Evolutionary conservation across 2,329 filamentous ascomycete species (phyloP).

Genomic region (Pseudogymnoascus sp.): DNA sequence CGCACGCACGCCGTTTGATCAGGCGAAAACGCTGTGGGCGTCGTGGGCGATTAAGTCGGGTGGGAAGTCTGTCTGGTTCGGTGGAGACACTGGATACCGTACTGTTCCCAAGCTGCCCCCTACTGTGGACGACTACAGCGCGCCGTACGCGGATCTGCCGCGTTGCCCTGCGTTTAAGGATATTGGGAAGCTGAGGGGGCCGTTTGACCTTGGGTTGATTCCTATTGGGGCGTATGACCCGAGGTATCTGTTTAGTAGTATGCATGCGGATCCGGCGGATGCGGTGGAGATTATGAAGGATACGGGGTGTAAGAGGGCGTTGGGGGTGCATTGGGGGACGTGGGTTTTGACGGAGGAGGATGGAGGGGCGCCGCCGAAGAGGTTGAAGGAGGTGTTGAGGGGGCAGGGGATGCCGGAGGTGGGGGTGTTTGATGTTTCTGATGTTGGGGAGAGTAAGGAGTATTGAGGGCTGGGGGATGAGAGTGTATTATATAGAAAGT

Average conservation of each 20-base stretch:
- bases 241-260: conserved; percentile 62
- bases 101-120: conserved; percentile 59
- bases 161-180: conserved; percentile 77
- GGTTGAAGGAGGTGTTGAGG: conserved; percentile 65
- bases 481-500: neutral
- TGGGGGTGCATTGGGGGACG: conserved; percentile 90
- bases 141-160: conserved; percentile 59
- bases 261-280: conserved; percentile 84
- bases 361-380: conserved; percentile 70
- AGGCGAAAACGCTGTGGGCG: conserved; percentile 73
- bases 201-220: conserved; percentile 86
- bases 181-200: conserved; percentile 71
- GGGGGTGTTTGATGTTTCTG: conserved; percentile 73
- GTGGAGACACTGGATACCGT: conserved; percentile 85
- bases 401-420: conserved; percentile 60
- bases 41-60: conserved; percentile 75
- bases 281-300: conserved; percentile 84
- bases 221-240: conserved; percentile 87
- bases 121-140: conserved; percentile 62
- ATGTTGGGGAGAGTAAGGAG: conserved; percentile 76
- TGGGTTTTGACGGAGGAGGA: conserved; percentile 79
- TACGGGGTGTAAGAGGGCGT: conserved; percentile 66
- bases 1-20: conserved; percentile 58
- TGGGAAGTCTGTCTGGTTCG: conserved; percentile 78
- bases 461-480: conserved; percentile 41